phyloP scores from a whole-genome alignment of 2,329 filamentous ascomycete genomes.

The Spiromastix sp. region DNA sequence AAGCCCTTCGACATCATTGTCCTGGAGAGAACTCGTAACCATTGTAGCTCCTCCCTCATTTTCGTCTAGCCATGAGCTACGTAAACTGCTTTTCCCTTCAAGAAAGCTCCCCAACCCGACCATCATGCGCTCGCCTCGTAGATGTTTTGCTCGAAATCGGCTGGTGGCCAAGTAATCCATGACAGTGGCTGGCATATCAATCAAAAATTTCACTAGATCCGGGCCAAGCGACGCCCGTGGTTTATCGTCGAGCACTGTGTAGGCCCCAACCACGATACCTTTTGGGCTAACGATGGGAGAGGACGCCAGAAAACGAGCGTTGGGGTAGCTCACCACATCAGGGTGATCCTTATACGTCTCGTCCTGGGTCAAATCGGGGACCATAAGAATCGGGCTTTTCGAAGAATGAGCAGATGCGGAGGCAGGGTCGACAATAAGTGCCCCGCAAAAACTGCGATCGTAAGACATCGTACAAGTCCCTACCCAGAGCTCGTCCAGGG shows the following conservation, averaged over 20 bases:
- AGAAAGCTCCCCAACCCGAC: constrained; percentile 19
- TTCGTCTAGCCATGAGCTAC: constrained; percentile 17
- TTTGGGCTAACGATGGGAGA: constrained; percentile 49
- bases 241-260: constrained; percentile 46
- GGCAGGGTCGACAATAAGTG: not conserved
- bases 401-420: not conserved
- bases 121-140: not conserved
- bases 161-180: constrained; percentile 50
- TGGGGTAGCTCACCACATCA: constrained; percentile 17
- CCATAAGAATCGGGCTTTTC: not conserved
- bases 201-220: not conserved
- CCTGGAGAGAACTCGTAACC: no score
- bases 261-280: constrained; percentile 48
- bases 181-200: constrained; percentile 45
- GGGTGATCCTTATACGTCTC: constrained; percentile 18
- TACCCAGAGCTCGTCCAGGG: constrained; percentile 10
- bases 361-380: not conserved
- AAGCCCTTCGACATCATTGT: no score
- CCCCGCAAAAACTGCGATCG: not conserved
- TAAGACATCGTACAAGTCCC: constrained; percentile 14
- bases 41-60: no score
- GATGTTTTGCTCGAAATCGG: constrained; percentile 20
- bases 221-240: constrained; percentile 23
- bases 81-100: constrained; percentile 31
- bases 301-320: constrained; percentile 40